These are phyloP conservation scores for Aspergillus tamarii DNA, from an alignment of 2,329 filamentous ascomycete species.

Conservation along the genomic window DNA sequence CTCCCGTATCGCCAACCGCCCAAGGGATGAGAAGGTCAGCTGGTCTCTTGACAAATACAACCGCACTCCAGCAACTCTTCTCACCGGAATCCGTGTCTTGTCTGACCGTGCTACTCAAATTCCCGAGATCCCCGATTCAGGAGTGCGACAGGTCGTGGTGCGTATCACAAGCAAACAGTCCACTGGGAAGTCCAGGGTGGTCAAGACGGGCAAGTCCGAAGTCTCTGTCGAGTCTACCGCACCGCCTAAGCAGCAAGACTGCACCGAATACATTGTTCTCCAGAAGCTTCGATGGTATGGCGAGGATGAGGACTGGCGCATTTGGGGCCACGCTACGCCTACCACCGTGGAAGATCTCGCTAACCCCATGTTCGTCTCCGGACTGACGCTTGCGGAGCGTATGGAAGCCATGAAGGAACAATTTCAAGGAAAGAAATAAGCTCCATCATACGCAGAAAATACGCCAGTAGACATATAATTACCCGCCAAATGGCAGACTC, in stretches of 20 bases:
- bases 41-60: conserved; percentile 45
- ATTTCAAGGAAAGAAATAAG: conserved; percentile 22
- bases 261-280: conserved; percentile 55
- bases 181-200: conserved; percentile 28
- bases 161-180: conserved; percentile 44
- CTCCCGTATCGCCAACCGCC: conserved; percentile 39
- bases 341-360: conserved; percentile 44
- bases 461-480: background rate
- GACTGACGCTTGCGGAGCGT: conserved; percentile 39
- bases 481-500: background rate
- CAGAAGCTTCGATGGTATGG: conserved; percentile 50
- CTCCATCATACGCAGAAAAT: background rate
- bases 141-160: conserved; percentile 44
- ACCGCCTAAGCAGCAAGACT: conserved; percentile 44
- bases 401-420: conserved; percentile 35
- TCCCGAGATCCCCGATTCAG: conserved; percentile 43
- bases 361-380: conserved; percentile 39
- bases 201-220: conserved; percentile 8
- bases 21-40: conserved; percentile 32
- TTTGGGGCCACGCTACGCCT: conserved; percentile 54
- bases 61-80: conserved; percentile 39
- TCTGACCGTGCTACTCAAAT: conserved; percentile 47
- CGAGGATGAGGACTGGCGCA: conserved; percentile 49
- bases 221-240: conserved; percentile 13
- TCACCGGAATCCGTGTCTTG: conserved; percentile 43